A percentile compares a stretch with the other conserved stretches of the same genome.
These are phyloP conservation scores for Ascoidea rubescens DNA, from an alignment of 805 yeast species.

Conservation along the genomic window DNA sequence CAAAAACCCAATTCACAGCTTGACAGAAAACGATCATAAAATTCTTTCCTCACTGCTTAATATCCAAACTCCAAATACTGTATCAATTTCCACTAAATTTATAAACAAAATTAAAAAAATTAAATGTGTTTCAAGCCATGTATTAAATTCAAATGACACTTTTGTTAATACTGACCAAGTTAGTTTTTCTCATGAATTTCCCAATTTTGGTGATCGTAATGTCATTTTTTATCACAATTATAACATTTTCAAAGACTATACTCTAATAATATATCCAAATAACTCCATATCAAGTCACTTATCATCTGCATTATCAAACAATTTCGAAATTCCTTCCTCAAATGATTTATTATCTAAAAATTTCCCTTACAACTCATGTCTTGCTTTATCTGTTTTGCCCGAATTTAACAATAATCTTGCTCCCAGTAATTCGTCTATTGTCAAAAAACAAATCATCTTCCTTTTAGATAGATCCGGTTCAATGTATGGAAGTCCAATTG, in stretches of 20 bases:
- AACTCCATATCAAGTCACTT: too few species aligned
- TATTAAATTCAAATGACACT: background rate
- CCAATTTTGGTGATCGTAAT: background rate
- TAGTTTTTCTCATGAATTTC: background rate
- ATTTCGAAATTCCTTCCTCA: background rate
- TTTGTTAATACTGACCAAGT: background rate
- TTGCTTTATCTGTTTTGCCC: background rate
- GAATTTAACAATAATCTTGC: background rate
- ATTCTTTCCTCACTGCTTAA: too few species aligned
- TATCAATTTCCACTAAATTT: background rate
- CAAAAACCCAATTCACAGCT: background rate
- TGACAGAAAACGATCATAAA: background rate
- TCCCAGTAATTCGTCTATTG: background rate
- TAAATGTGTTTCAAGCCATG: background rate
- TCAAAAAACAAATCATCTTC: background rate
- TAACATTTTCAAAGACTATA: too few species aligned
- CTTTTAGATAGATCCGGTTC: background rate
- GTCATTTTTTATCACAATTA: background rate
- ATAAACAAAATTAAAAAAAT: too few species aligned
- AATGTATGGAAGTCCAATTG: background rate
- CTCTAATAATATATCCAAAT: too few species aligned
- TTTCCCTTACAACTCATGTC: background rate
- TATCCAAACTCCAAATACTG: too few species aligned
- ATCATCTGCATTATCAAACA: background rate
- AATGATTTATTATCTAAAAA: too few species aligned